Conservation (phyloP, 495 filamentous ascomycete species). For the Astrothelium macrocarpum region DNA sequence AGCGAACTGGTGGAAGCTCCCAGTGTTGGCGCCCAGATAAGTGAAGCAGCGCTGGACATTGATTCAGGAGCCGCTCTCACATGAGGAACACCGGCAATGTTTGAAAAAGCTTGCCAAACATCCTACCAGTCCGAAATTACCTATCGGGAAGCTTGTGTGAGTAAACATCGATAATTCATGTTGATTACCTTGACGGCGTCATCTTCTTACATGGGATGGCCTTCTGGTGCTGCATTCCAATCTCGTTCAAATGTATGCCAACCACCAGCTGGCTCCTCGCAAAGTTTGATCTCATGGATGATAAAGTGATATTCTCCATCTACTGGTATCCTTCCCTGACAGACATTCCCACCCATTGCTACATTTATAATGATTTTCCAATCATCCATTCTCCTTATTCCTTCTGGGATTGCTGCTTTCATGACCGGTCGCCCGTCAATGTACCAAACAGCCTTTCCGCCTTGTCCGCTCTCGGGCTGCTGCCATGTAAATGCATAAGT, state of each 20-base stretch:
- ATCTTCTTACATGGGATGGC: slow-evolving; percentile 26
- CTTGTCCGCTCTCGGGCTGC: slow-evolving; percentile 25
- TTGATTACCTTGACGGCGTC: no score
- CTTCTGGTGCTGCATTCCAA: slow-evolving; percentile 30
- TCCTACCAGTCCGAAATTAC: no score
- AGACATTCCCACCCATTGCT: slow-evolving; percentile 41
- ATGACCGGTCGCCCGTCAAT: slow-evolving; percentile 37
- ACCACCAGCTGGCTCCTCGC: slow-evolving; percentile 32
- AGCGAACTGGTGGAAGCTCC: no score
- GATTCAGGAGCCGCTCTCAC: no score
- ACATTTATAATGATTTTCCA: slow-evolving; percentile 36
- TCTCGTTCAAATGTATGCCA: slow-evolving; percentile 35
- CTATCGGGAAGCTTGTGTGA: no score
- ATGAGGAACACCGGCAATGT: no score
- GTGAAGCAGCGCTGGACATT: no score
- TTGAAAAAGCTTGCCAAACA: no score
- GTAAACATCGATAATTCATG: no score
- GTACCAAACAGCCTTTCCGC: slow-evolving; percentile 35
- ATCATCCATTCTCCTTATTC: slow-evolving; percentile 35
- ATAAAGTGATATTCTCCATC: slow-evolving; percentile 38
- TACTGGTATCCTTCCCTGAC: slow-evolving; percentile 29
- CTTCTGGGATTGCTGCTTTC: slow-evolving; percentile 33
- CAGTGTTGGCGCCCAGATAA: no score
- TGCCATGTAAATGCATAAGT: slow-evolving; percentile 36
- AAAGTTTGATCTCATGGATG: slow-evolving; percentile 32